phyloP scores from a whole-genome alignment of 768 basidiomycete species.

The Tylopilus balloui region DNA sequence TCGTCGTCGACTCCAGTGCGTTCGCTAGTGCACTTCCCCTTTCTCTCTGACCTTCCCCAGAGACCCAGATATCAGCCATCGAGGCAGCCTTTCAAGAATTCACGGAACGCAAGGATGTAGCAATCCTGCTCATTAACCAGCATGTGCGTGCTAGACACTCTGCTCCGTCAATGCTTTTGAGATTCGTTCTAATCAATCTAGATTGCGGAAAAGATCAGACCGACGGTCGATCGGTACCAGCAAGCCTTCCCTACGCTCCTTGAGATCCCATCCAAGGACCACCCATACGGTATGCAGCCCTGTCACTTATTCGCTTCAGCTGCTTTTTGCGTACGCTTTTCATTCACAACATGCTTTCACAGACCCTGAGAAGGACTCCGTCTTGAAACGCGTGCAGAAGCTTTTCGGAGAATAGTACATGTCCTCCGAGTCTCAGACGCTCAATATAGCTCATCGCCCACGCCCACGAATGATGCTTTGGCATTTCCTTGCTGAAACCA shows the following conservation, averaged over 20 bases:
- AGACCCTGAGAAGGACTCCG: constrained; percentile 96
- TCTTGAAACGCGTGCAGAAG: constrained; percentile 95
- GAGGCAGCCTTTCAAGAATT: constrained; percentile 93
- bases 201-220: constrained; percentile 97
- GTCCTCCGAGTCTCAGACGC: constrained; percentile 10
- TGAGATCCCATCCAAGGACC: constrained; percentile 98
- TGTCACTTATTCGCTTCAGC: neutral
- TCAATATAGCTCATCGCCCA: constrained; percentile 13
- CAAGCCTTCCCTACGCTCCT: constrained; percentile 95
- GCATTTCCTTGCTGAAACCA: constrained; percentile 16
- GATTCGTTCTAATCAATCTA: constrained; percentile 31
- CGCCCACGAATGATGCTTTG: constrained; percentile 5
- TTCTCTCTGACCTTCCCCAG: constrained; percentile 38
- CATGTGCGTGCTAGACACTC: constrained; percentile 57
- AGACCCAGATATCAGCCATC: constrained; percentile 86
- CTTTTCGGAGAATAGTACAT: constrained; percentile 78
- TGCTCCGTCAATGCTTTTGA: constrained; percentile 5
- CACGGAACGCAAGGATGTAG: constrained; percentile 91
- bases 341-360: constrained; percentile 19
- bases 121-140: constrained; percentile 96
- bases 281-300: constrained; percentile 79
- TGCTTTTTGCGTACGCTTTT: constrained; percentile 3
- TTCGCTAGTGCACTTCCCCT: constrained; percentile 13
- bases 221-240: constrained; percentile 90
- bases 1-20: constrained; percentile 91